These are phyloP conservation scores for Ichthyophthirius multifiliis DNA, from an alignment of 169 alveolate genomes.

Conservation along the genomic window DNA sequence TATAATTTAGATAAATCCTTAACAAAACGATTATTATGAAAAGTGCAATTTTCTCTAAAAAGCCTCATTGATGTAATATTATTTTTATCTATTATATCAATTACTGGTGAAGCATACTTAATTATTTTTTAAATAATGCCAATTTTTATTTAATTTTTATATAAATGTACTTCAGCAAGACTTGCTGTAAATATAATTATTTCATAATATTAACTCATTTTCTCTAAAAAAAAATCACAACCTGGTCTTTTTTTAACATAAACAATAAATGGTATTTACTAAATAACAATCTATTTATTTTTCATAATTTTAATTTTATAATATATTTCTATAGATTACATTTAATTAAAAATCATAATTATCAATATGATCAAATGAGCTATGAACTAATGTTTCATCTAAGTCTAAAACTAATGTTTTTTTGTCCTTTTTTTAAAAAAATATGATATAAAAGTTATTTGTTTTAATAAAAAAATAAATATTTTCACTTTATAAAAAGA, in stretches of 20 bases:
- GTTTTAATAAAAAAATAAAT: too few species aligned
- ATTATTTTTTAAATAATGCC: not conserved
- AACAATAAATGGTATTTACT: constrained; percentile 12
- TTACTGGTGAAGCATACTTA: constrained; percentile 76
- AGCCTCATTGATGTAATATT: constrained; percentile 35
- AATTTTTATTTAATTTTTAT: too few species aligned
- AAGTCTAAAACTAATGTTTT: constrained; percentile 75
- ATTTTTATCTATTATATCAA: constrained; percentile 53
- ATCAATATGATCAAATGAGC: constrained; percentile 55
- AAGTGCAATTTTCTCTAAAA: constrained; percentile 64
- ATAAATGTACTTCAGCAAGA: constrained; percentile 31
- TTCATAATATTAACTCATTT: constrained; percentile 59
- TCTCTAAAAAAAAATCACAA: constrained; percentile 47
- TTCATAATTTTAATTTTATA: not conserved
- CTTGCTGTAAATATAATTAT: constrained; percentile 78
- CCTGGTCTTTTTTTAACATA: constrained; percentile 55
- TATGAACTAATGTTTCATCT: constrained; percentile 83
- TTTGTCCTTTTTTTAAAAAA: constrained; percentile 49
- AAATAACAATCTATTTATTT: constrained; percentile 10
- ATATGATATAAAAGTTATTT: too few species aligned
- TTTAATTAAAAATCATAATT: constrained; percentile 44
- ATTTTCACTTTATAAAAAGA: too few species aligned
- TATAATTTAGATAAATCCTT: constrained; percentile 86
- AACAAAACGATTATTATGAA: constrained; percentile 67
- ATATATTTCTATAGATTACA: not conserved